Evolutionary conservation across 768 basidiomycete genomes (phyloP).

Genomic region (Lactarius indigo): DNA sequence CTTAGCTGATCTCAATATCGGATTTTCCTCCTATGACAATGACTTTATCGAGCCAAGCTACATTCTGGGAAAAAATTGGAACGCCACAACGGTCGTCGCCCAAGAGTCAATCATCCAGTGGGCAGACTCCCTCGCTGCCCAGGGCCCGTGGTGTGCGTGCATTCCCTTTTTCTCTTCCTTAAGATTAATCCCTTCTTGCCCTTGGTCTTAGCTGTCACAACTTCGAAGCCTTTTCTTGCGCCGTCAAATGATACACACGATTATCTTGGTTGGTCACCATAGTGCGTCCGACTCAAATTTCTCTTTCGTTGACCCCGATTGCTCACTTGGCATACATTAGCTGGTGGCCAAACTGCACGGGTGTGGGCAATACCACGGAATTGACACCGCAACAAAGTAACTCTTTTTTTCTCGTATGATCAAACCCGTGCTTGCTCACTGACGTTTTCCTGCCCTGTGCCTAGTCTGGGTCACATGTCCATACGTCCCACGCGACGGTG

Average conservation of each 20-base stretch:
- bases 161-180: conserved; percentile 25
- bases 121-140: conserved; percentile 21
- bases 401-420: not conserved
- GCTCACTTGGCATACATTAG: conserved; percentile 4
- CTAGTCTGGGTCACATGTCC: conserved; percentile 31
- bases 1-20: conserved; percentile 14
- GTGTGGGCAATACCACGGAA: conserved; percentile 32
- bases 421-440: not conserved
- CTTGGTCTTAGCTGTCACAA: conserved; percentile 28
- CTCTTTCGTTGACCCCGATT: not conserved
- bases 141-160: conserved; percentile 26
- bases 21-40: conserved; percentile 18
- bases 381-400: conserved; percentile 31
- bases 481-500: conserved; percentile 33
- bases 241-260: conserved; percentile 19
- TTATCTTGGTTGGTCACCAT: conserved; percentile 23
- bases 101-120: conserved; percentile 24
- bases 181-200: not conserved
- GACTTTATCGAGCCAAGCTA: conserved; percentile 24
- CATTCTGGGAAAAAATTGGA: conserved; percentile 16
- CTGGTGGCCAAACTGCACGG: conserved; percentile 32
- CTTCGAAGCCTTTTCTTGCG: conserved; percentile 17
- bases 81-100: conserved; percentile 13
- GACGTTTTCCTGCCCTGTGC: not conserved
- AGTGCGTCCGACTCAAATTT: conserved; percentile 9